Evolutionary conservation across 805 yeast species (phyloP), one percentile per base, ranked within the genome.

Genomic region (Wickerhamomyces alni): DNA sequence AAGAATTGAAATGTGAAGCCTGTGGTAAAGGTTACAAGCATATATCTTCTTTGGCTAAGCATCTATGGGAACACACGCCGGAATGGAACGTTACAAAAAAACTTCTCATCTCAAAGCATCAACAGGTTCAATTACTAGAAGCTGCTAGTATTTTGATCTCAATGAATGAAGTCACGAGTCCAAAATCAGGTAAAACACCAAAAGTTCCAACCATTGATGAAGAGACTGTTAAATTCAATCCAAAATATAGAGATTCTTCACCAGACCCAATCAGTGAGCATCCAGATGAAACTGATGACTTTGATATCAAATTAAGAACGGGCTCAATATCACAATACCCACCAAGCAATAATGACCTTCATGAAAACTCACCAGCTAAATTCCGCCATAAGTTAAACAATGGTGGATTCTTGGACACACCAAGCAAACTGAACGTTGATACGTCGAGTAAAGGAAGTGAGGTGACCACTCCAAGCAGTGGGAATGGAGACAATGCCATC

Each of bases 21-120:
- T 87, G 96, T 53, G 95, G 95, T 3, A 87, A 87, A 60, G 94
- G 93, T 17, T 87, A 87, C 58, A 87, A 86, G 58, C 96, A 87
- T 63, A 82, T 87, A 6, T 80, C 88, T 1, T 81, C 89, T n/a
- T 69, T 86, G 43, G 93, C 94, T 3, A 86, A 86, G 59, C 95
- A 86, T 62, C 63, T 87, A 30, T 87, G 95, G 95, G 96, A 87
- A 56, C 96, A 87, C 59, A 87, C 96, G 0, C 95, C 95, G 0
- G 95, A 87, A 57, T 87, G 96, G 96, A 84, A 79, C 52, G 81
- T 82, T 58, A 87, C 95, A 4, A 82, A 85, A 49, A 84, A 83
- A 57, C 66, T 87, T 39, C 66, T 82, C 28, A 85, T 87, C 28
- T 80, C 87, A n/a, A 85, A 85, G 59, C 94, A 85, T 61, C 94